Evolutionary conservation across 202 grass and related monocot genomes (phyloP).

Genomic region (Setaria viridis): DNA sequence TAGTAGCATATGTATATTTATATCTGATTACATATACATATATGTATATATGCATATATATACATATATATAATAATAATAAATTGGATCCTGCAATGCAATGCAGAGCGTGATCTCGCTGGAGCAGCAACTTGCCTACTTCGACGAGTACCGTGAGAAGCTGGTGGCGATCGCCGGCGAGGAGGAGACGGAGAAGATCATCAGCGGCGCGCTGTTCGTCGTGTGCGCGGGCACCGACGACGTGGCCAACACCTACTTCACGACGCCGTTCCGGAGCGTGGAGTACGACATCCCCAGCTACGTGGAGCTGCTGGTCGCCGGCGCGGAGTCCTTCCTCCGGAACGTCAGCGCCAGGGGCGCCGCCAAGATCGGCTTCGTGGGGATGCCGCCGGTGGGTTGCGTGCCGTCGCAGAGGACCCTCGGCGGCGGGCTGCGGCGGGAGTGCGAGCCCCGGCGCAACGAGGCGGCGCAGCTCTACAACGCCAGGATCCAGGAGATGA

Average conservation of each 20-base stretch:
- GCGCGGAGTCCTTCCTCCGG: conserved; percentile 52
- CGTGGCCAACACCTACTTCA: conserved; percentile 87
- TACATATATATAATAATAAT: no score
- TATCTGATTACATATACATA: not conserved
- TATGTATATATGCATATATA: no score
- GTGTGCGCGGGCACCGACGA: conserved; percentile 72
- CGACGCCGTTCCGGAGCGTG: conserved; percentile 52
- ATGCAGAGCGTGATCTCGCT: conserved; percentile 53
- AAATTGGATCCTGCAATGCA: no score
- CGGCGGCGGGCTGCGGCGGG: conserved; percentile 53
- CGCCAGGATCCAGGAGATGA: conserved; percentile 45
- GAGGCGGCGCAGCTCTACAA: conserved; percentile 66
- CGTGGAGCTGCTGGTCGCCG: conserved; percentile 59
- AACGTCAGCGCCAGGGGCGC: conserved; percentile 57
- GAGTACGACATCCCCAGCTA: conserved; percentile 78
- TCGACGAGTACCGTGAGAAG: conserved; percentile 64
- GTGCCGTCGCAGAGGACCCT: conserved; percentile 78
- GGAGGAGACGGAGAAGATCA: conserved; percentile 45
- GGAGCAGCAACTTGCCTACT: conserved; percentile 60
- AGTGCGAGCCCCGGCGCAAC: conserved; percentile 59
- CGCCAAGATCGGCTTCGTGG: conserved; percentile 53
- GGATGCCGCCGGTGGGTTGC: conserved; percentile 77
- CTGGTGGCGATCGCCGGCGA: conserved; percentile 60
- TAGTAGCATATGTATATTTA: no score
- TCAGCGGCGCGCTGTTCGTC: conserved; percentile 56